Conservation (phyloP, 768 basidiomycete genomes). For the Suillus cothurnatus region DNA sequence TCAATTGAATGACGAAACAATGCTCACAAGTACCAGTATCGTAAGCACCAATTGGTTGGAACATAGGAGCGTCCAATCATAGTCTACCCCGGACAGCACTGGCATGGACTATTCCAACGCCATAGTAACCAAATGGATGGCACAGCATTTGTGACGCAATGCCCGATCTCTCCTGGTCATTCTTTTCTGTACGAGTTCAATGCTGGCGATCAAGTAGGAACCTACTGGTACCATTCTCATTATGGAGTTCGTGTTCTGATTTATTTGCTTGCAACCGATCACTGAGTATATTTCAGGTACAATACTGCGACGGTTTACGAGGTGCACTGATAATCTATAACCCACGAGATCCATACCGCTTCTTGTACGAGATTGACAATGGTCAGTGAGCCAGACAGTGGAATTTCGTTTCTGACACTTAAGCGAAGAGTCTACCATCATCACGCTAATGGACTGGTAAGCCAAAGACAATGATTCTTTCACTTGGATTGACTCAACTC, state of each 20-base stretch:
- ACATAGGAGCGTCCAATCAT: neutral
- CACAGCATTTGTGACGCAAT: neutral
- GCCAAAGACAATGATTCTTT: neutral
- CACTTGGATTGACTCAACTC: neutral
- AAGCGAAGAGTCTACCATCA: neutral
- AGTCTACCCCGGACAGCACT: neutral
- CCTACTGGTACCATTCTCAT: constrained; percentile 1
- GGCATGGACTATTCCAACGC: neutral
- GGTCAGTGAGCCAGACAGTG: neutral
- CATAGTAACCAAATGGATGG: neutral
- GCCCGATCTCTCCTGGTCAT: neutral
- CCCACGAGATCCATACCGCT: constrained; percentile 13
- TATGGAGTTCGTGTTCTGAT: neutral
- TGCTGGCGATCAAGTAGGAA: neutral
- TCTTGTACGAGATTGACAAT: neutral
- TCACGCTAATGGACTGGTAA: constrained; percentile 1
- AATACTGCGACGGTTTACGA: constrained; percentile 59
- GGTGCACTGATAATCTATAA: constrained; percentile 52
- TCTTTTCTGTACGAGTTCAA: neutral
- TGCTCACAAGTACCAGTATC: neutral
- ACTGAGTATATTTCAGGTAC: constrained; percentile 19
- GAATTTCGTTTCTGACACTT: neutral
- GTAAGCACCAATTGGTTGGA: neutral
- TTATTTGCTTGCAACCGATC: neutral
- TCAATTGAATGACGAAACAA: neutral